Evolutionary conservation across 306 rosid genomes (phyloP).

Genomic region (Macrotyloma uniflorum): DNA sequence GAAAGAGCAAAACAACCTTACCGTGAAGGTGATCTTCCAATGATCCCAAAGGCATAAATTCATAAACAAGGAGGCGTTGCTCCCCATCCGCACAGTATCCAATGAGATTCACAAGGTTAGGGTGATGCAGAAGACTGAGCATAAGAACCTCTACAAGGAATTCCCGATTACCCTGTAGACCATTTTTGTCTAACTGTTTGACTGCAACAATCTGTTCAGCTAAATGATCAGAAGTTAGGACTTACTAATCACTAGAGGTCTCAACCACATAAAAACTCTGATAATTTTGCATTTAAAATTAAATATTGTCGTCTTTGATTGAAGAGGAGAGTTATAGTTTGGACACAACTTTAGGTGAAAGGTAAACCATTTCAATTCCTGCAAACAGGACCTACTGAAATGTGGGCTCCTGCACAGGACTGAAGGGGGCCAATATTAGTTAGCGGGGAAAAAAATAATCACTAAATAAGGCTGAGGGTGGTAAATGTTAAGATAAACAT

Average conservation of each 20-base stretch:
- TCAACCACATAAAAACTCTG: conserved; percentile 3
- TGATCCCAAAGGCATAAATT: conserved; percentile 63
- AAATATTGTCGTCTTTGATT: background rate
- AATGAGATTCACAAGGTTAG: conserved; percentile 79
- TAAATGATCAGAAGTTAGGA: conserved; percentile 26
- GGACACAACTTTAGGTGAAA: background rate
- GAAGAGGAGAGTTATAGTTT: background rate
- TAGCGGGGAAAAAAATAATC: too few relatives aligned
- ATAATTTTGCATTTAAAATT: background rate
- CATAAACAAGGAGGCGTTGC: conserved; percentile 94
- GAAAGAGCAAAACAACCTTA: conserved; percentile 38
- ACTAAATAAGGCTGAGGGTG: background rate
- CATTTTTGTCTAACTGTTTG: conserved; percentile 87
- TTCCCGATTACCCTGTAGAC: conserved; percentile 91
- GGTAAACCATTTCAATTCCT: too few relatives aligned
- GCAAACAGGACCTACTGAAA: background rate
- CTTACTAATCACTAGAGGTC: background rate
- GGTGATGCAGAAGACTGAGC: conserved; percentile 93
- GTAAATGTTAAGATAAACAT: background rate
- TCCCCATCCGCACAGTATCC: conserved; percentile 97
- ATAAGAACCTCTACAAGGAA: conserved; percentile 93
- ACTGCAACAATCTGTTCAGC: conserved; percentile 75
- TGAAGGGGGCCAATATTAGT: too few relatives aligned
- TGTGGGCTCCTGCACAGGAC: background rate
- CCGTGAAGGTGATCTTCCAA: conserved; percentile 93